Percentiles rank a stretch among this genome's conserved stretches.
phyloP scores from a whole-genome alignment of 1,139 yeast species.

The Blastobotrys elegans region DNA sequence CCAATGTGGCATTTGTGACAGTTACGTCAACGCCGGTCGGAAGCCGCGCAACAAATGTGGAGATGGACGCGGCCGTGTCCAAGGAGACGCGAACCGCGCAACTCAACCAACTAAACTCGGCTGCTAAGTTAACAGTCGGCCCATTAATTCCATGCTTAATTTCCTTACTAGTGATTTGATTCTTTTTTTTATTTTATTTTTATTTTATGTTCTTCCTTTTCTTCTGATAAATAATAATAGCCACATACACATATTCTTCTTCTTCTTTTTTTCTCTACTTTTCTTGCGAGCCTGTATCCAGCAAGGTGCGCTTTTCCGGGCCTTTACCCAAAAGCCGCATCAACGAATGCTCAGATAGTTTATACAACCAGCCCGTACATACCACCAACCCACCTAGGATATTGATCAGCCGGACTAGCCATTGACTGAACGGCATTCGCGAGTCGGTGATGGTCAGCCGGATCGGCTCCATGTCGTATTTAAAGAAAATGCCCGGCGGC shows the following conservation, averaged over 20 bases:
- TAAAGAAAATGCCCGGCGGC: constrained; percentile 74
- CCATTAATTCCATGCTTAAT: not conserved
- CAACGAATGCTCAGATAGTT: constrained; percentile 17
- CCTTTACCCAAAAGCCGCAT: constrained; percentile 4
- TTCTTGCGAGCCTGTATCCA: constrained; percentile 13
- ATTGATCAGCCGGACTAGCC: constrained; percentile 72
- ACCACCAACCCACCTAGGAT: constrained; percentile 69
- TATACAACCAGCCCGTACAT: constrained; percentile 36
- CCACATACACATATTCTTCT: not conserved
- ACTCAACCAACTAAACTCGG: not conserved
- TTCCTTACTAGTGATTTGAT: not conserved
- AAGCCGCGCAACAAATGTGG: not conserved
- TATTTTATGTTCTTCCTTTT: not conserved
- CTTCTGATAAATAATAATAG: too few relatives aligned
- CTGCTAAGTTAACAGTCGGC: not conserved
- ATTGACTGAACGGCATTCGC: constrained; percentile 71
- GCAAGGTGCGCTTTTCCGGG: constrained; percentile 8
- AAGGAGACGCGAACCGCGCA: not conserved
- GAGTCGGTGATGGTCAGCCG: constrained; percentile 62
- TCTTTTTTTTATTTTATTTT: constrained; percentile 1
- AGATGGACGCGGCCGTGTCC: not conserved
- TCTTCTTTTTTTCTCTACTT: not conserved
- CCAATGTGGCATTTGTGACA: constrained; percentile 11
- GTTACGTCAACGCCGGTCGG: constrained; percentile 11
- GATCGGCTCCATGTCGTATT: constrained; percentile 86